Percentiles rank a stretch among this genome's conserved stretches.
phyloP scores from a whole-genome alignment of 2,329 filamentous ascomycete genomes.

The Xylariomycetidae sp. region DNA sequence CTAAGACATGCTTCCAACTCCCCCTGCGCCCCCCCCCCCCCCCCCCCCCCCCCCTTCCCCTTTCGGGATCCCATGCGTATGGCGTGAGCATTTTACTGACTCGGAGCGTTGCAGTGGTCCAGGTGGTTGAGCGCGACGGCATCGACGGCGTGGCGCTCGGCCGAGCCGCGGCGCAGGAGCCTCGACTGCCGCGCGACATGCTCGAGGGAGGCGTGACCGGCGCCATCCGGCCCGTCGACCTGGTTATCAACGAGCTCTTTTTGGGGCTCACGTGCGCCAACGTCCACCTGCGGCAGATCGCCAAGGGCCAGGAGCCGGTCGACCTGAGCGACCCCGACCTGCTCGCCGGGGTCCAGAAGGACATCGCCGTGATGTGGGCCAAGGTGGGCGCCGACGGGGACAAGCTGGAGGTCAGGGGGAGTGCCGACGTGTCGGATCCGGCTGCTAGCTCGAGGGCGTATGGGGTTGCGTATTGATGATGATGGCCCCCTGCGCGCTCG shows the following conservation, averaged over 20 bases:
- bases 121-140: no score
- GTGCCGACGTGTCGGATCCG: constrained; percentile 15
- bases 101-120: no score
- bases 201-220: constrained; percentile 41
- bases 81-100: no score
- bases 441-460: constrained; percentile 7
- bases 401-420: constrained; percentile 21
- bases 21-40: no score
- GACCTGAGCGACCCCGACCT: constrained; percentile 16
- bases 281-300: constrained; percentile 38
- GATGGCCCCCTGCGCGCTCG: no score
- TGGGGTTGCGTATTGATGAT: constrained; percentile 9
- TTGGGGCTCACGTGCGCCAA: constrained; percentile 39
- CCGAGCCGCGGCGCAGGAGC: constrained; percentile 47
- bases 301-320: constrained; percentile 20
- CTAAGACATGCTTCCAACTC: no score
- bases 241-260: constrained; percentile 44
- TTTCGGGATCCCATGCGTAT: no score
- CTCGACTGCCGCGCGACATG: constrained; percentile 37
- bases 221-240: constrained; percentile 40
- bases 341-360: constrained; percentile 15
- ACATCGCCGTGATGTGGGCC: constrained; percentile 18
- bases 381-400: constrained; percentile 20
- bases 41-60: no score
- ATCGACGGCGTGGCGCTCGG: constrained; percentile 54